A percentile compares a stretch with the other conserved stretches of the same genome.
Conservation (phyloP, 2,329 filamentous ascomycete genomes). For the Curvularia sp. region DNA sequence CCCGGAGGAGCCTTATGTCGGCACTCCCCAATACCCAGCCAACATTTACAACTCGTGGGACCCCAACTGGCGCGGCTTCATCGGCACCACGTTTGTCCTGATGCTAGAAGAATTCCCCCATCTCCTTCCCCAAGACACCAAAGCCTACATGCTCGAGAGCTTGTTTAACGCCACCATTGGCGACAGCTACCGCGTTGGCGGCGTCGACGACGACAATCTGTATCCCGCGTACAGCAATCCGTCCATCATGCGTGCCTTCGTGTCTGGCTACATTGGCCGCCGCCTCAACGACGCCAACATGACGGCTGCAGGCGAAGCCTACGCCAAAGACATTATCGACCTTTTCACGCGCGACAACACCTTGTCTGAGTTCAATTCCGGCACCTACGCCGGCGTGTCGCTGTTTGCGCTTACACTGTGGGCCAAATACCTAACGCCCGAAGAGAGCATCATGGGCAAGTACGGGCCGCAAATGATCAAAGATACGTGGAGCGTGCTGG, state of each 20-base stretch:
- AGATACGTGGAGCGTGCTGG: conserved; percentile 61
- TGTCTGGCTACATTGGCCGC: conserved; percentile 65
- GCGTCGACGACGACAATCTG: conserved; percentile 66
- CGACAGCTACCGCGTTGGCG: conserved; percentile 67
- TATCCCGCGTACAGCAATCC: conserved; percentile 69
- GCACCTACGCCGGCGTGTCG: conserved; percentile 69
- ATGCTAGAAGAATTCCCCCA: conserved; percentile 65
- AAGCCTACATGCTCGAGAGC: conserved; percentile 59
- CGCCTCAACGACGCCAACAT: conserved; percentile 64
- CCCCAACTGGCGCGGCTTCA: conserved; percentile 70
- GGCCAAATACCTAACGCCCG: conserved; percentile 63
- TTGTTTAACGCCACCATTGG: conserved; percentile 64
- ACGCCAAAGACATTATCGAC: conserved; percentile 63
- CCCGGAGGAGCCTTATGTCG: conserved; percentile 65
- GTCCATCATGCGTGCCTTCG: conserved; percentile 68
- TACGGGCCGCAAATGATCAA: conserved; percentile 61
- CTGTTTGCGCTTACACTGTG: conserved; percentile 65
- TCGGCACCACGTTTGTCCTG: conserved; percentile 65
- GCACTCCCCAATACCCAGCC: conserved; percentile 58
- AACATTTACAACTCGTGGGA: conserved; percentile 66
- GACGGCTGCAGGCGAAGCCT: conserved; percentile 63
- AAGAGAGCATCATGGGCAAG: conserved; percentile 61
- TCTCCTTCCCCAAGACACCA: conserved; percentile 53
- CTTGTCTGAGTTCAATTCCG: conserved; percentile 68
- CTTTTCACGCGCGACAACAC: conserved; percentile 64